phyloP scores from a whole-genome alignment of 2,329 filamentous ascomycete species.

The Botrytis byssoidea region DNA sequence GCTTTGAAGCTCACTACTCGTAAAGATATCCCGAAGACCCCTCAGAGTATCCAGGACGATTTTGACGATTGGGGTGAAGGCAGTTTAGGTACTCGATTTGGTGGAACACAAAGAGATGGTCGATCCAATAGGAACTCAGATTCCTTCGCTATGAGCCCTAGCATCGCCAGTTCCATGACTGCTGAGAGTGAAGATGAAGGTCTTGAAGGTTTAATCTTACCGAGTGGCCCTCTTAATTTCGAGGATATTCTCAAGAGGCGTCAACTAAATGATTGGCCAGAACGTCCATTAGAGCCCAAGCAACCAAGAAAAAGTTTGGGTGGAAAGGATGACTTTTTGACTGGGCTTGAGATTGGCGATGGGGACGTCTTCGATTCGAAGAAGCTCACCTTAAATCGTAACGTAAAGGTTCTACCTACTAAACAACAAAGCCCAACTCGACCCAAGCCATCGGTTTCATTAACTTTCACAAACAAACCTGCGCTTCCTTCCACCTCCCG shows the following conservation, averaged over 20 bases:
- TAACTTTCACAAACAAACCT: conserved; percentile 89
- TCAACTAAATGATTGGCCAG: conserved; percentile 59
- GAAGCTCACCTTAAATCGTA: conserved; percentile 84
- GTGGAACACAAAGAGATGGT: conserved; percentile 78
- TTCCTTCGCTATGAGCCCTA: conserved; percentile 85
- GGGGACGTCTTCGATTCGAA: conserved; percentile 77
- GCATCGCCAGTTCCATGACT: conserved; percentile 86
- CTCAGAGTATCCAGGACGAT: conserved; percentile 65
- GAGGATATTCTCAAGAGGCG: conserved; percentile 72
- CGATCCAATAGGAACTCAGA: conserved; percentile 82
- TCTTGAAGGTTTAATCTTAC: conserved; percentile 83
- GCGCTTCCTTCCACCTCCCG: conserved; percentile 57
- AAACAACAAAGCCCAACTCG: conserved; percentile 68
- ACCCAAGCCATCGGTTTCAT: conserved; percentile 72
- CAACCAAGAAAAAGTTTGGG: conserved; percentile 32
- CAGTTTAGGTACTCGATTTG: conserved; percentile 86
- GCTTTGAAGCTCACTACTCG: conserved; percentile 59
- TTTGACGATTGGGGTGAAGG: conserved; percentile 92
- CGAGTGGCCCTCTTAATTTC: conserved; percentile 80
- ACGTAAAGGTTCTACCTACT: conserved; percentile 80
- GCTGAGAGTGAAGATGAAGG: conserved; percentile 92
- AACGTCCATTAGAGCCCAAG: conserved; percentile 46
- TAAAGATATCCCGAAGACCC: conserved; percentile 61
- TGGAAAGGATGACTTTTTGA: conserved; percentile 72
- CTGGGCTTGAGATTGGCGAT: conserved; percentile 82